These are phyloP conservation scores for Paraconiothyrium brasiliense DNA, from an alignment of 2,329 filamentous ascomycete genomes.

Conservation along the genomic window DNA sequence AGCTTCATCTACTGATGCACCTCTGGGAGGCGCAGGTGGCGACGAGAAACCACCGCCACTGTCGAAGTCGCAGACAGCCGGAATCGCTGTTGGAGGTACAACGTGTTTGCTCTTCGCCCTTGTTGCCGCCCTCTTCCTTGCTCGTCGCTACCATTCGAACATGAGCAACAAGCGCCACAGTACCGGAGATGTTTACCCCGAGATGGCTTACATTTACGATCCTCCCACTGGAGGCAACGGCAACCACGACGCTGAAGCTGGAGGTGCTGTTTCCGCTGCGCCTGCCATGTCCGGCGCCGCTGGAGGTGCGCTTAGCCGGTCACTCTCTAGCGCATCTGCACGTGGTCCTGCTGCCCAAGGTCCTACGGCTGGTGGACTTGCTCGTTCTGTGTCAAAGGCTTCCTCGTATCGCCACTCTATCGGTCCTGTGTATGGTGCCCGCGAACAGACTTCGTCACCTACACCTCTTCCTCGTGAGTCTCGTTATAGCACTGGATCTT, in stretches of 20 bases:
- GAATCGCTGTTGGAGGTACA: conserved; percentile 46
- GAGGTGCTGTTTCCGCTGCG: conserved; percentile 29
- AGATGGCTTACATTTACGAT: conserved; percentile 47
- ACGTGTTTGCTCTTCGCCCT: conserved; percentile 45
- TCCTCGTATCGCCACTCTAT: conserved; percentile 21
- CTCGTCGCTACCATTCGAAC: conserved; percentile 41
- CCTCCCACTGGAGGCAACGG: conserved; percentile 28
- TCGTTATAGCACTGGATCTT: conserved; percentile 21
- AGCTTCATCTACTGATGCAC: conserved; percentile 22
- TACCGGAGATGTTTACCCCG: conserved; percentile 40
- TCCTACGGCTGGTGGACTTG: conserved; percentile 15
- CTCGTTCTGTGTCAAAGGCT: conserved; percentile 22
- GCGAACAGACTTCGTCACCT: neutral
- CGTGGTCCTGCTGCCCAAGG: conserved; percentile 3
- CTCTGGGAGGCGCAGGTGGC: conserved; percentile 17
- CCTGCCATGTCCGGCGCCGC: conserved; percentile 38
- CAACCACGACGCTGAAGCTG: conserved; percentile 26
- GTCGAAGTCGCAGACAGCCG: conserved; percentile 44
- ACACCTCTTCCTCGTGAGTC: conserved; percentile 16
- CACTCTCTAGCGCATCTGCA: conserved; percentile 9
- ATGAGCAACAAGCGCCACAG: conserved; percentile 31
- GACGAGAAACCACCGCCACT: conserved; percentile 30
- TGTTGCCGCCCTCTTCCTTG: conserved; percentile 44
- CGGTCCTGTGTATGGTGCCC: conserved; percentile 7
- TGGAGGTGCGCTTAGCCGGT: conserved; percentile 4